Evolutionary conservation across 1,284 basidiomycete species (phyloP).

Genomic region (Coniferiporia weirii): DNA sequence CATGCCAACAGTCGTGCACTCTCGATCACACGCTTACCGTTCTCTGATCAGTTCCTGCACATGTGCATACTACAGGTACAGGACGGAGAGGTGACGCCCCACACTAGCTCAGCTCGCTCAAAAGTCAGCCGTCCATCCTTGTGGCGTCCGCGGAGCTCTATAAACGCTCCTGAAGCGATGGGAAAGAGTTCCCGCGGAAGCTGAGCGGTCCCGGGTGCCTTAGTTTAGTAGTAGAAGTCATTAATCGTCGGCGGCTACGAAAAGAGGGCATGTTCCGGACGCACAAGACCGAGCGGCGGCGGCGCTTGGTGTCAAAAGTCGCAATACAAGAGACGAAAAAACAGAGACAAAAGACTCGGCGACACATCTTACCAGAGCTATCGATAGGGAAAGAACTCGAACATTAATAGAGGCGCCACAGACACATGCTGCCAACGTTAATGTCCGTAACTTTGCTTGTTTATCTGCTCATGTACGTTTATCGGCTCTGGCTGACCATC

Average conservation of each 20-base stretch:
- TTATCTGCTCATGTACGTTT: too few species aligned
- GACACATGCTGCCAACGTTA: too few species aligned
- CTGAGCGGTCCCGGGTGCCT: background rate
- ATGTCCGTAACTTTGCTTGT: too few species aligned
- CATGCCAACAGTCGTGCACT: background rate
- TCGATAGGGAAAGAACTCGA: too few species aligned
- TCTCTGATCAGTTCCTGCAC: background rate
- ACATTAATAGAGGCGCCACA: too few species aligned
- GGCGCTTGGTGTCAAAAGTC: too few species aligned
- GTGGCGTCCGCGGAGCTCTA: constrained; percentile 11
- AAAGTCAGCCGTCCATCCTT: background rate
- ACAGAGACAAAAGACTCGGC: too few species aligned
- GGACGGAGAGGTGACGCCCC: background rate
- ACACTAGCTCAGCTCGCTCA: background rate
- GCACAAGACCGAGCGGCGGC: background rate
- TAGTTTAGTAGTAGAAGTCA: background rate
- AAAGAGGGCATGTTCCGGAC: background rate
- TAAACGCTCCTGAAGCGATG: background rate
- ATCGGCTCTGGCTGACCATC: too few species aligned
- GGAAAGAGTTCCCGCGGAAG: background rate
- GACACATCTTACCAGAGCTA: too few species aligned
- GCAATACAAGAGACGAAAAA: too few species aligned
- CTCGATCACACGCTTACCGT: background rate
- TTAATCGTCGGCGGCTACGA: background rate
- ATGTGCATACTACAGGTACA: background rate